Evolutionary conservation across 208 protist species (phyloP).

Genomic region (Wallacemonas sp.): DNA sequence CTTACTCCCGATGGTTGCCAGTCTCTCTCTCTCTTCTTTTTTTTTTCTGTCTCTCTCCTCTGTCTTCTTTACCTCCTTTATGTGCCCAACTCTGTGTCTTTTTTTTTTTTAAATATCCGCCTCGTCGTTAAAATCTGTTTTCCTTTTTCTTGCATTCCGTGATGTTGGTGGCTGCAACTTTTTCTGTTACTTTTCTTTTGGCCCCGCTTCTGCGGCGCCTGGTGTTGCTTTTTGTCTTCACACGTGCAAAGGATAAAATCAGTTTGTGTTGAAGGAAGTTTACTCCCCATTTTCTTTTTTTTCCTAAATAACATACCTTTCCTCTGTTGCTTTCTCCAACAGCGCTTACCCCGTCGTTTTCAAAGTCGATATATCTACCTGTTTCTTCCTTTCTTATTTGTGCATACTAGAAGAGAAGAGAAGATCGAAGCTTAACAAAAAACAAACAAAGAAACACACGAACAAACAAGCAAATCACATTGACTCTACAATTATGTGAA

Average conservation of each 20-base stretch:
- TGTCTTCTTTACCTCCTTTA: too few relatives aligned
- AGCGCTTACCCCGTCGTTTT: too few relatives aligned
- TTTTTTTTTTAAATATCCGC: slow-evolving; percentile 3
- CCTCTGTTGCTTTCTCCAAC: slow-evolving; percentile 13
- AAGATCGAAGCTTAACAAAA: too few relatives aligned
- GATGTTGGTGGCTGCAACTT: too few relatives aligned
- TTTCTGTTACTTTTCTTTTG: slow-evolving; percentile 10
- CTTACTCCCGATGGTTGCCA: not conserved
- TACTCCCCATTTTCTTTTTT: not conserved
- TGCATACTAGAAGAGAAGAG: not conserved
- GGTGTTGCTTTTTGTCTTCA: not conserved
- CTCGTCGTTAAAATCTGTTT: slow-evolving; percentile 1
- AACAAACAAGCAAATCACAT: not conserved
- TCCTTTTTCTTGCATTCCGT: not conserved
- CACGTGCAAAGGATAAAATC: too few relatives aligned
- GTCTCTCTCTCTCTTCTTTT: not conserved
- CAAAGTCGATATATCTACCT: too few relatives aligned
- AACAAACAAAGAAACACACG: not conserved
- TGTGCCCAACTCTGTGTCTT: too few relatives aligned
- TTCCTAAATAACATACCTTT: not conserved
- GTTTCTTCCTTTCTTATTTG: slow-evolving; percentile 10
- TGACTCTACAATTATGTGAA: too few relatives aligned
- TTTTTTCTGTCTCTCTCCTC: too few relatives aligned
- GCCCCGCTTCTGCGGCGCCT: not conserved
- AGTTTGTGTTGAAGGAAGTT: not conserved